A percentile compares a stretch with the other conserved stretches of the same genome.
These are phyloP conservation scores for Phytophthora capsici DNA, from an alignment of 352 stramenopile species.

Conservation along the genomic window DNA sequence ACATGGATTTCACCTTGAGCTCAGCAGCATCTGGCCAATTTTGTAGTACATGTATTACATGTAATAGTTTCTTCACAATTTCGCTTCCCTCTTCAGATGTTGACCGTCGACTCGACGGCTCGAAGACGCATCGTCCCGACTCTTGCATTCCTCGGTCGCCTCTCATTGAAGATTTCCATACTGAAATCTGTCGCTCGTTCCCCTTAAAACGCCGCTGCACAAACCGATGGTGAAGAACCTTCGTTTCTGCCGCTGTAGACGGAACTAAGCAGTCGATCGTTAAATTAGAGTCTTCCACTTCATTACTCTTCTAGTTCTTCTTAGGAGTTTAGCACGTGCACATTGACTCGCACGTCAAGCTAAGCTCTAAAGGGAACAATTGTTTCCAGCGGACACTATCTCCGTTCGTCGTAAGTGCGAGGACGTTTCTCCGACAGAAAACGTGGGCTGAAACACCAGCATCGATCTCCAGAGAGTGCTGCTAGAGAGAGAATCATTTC, in stretches of 20 bases:
- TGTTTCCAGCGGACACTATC: slow-evolving; percentile 1
- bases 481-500: too few relatives aligned
- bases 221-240: background rate
- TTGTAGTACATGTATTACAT: too few relatives aligned
- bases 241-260: background rate
- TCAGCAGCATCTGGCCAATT: slow-evolving; percentile 1
- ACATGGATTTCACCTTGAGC: background rate
- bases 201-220: background rate
- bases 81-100: background rate
- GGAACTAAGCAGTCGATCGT: background rate
- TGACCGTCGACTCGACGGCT: too few relatives aligned
- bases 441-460: too few relatives aligned
- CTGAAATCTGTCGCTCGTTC: background rate
- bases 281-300: background rate
- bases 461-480: too few relatives aligned
- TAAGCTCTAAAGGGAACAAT: background rate
- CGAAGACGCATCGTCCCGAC: background rate
- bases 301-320: background rate
- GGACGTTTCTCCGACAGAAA: background rate
- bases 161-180: background rate
- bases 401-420: background rate
- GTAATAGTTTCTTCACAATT: slow-evolving; percentile 5
- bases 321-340: background rate
- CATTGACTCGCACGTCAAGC: background rate
- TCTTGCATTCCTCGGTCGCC: background rate